Conservation (phyloP, 177 flowering plant species). For the Vitis hybrid region DNA sequence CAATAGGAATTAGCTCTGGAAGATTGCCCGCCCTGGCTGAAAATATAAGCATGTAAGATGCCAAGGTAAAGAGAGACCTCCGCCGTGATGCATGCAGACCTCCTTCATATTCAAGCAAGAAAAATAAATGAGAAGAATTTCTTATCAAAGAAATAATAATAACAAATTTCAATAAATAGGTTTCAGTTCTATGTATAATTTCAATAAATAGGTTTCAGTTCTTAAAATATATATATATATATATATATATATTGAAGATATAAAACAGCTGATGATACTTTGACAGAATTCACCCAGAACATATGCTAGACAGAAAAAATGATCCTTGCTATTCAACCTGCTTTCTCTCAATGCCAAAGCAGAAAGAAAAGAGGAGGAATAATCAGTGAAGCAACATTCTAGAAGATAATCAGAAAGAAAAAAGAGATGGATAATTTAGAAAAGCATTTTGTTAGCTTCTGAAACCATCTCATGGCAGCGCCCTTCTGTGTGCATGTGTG, state of each 20-base stretch:
- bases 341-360: neutral
- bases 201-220: too few species aligned
- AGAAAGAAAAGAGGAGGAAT: constrained; percentile 1
- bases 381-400: neutral
- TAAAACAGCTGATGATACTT: neutral
- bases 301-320: too few species aligned
- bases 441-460: too few species aligned
- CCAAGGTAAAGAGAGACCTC: constrained; percentile 83
- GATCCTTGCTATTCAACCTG: too few species aligned
- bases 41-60: constrained; percentile 75
- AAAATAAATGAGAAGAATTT: neutral
- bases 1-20: constrained; percentile 47
- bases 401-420: too few species aligned
- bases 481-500: too few species aligned
- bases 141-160: neutral
- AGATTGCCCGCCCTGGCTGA: constrained; percentile 67
- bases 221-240: neutral
- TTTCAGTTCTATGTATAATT: neutral
- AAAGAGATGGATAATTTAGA: too few species aligned
- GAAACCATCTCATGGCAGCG: too few species aligned
- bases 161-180: neutral
- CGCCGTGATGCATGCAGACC: constrained; percentile 61
- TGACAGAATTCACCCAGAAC: neutral
- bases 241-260: neutral
- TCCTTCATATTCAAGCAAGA: constrained; percentile 9